phyloP scores from a whole-genome alignment of 768 basidiomycete genomes.

The Pholiota molesta region DNA sequence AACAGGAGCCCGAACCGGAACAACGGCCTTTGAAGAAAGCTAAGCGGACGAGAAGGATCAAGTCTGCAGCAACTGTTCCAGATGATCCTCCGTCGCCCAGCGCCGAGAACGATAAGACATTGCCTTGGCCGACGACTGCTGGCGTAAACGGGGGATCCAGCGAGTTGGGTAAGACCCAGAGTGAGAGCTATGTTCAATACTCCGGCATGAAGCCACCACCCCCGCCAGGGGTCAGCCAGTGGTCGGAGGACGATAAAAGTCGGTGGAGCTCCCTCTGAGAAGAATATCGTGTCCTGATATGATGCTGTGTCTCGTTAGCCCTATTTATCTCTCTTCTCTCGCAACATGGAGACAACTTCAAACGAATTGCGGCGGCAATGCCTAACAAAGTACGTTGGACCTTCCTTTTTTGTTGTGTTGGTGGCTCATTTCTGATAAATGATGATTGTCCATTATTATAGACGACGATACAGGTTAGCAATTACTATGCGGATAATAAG shows the following conservation, averaged over 20 bases:
- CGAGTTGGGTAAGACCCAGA: constrained; percentile 30
- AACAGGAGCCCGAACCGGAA: constrained; percentile 32
- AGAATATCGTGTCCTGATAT: constrained; percentile 13
- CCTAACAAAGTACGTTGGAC: constrained; percentile 51
- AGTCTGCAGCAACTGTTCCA: constrained; percentile 42
- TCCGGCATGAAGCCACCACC: neutral
- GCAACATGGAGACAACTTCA: constrained; percentile 69
- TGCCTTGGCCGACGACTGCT: constrained; percentile 17
- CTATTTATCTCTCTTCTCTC: constrained; percentile 58
- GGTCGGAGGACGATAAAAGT: constrained; percentile 75
- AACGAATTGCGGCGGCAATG: constrained; percentile 69
- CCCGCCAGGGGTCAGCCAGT: constrained; percentile 37
- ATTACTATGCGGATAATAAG: constrained; percentile 50
- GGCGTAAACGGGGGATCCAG: constrained; percentile 17
- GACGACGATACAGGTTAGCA: constrained; percentile 59
- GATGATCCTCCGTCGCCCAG: constrained; percentile 37
- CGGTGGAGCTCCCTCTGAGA: constrained; percentile 21
- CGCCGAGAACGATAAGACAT: constrained; percentile 22
- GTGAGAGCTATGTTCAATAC: constrained; percentile 13
- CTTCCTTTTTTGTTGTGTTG: neutral
- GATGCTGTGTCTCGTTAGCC: constrained; percentile 30
- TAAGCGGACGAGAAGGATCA: constrained; percentile 44
- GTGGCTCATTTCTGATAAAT: neutral
- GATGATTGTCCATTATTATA: constrained; percentile 24
- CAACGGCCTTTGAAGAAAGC: constrained; percentile 40